Evolutionary conservation across 805 yeast species (phyloP), one percentile per base, ranked within the genome.

Genomic region (Zygotorulaspora florentina): DNA sequence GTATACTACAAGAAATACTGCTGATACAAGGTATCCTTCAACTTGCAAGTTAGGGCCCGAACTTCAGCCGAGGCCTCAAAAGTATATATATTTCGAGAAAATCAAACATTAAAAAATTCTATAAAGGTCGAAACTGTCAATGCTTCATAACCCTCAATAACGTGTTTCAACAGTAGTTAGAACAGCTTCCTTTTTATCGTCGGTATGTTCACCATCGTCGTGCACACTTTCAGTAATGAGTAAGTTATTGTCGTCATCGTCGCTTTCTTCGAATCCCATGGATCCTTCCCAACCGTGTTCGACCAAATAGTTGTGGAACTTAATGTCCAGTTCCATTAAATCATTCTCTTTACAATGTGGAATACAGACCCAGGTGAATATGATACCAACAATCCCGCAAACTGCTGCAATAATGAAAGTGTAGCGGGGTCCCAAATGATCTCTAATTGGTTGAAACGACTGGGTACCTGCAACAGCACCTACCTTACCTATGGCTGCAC

Each of bases 391-490:
- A 8, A 79, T 64, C 43, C 93, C 91, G 56, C 85, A 74, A 42
- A 77, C 69, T 11, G 93, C 93, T 20, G 90, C 85, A 56, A 85
- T 82, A 53, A 85, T 85, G 57, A 85, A 85, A 5, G 91, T 85
- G 87, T 87, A 85, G 48, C 69, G 69, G 55, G 77, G 70, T 29
- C 93, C 93, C 51, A 82, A 69, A 58, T 83, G 64, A 34, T 57
- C 64, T 65, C 81, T 45, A 26, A 45, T 45, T 26, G 48, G 36
- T 36, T 45, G 77, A 67, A 86, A 85, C 13, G 76, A 75, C 61
- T 81, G 77, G 18, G 89, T 83, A 25, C 93, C 93, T 16, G 83
- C 80, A 17, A 83, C 89, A n/a, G 91, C 93, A 46, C 93, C 95
- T 20, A 83, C 84, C 64, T 85, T 85, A 46, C 93, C 93, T 39